These are phyloP conservation scores for Hyphopichia burtonii DNA, from an alignment of 1,139 yeast genomes.

Conservation along the genomic window DNA sequence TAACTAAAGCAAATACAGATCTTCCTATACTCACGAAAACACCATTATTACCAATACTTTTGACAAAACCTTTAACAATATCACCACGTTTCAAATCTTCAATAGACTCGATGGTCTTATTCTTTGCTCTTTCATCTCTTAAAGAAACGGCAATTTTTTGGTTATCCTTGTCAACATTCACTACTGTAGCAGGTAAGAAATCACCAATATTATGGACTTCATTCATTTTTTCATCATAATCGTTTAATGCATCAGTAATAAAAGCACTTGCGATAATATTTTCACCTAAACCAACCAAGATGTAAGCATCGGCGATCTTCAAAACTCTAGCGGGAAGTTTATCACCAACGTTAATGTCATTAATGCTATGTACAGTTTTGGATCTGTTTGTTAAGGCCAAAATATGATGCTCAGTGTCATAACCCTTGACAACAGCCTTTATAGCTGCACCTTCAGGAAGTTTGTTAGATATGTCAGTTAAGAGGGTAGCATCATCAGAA, in stretches of 20 bases:
- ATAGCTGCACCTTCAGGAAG: conserved; percentile 75
- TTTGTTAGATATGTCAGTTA: conserved; percentile 50
- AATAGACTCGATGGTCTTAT: conserved; percentile 48
- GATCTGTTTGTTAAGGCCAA: conserved; percentile 54
- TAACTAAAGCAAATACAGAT: conserved; percentile 73
- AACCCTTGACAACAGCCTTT: conserved; percentile 52
- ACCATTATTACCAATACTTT: conserved; percentile 75
- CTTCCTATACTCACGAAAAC: conserved; percentile 77
- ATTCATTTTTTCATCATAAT: conserved; percentile 56
- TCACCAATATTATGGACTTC: conserved; percentile 56
- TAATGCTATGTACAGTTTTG: conserved; percentile 35
- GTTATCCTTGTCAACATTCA: conserved; percentile 53
- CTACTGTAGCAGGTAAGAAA: conserved; percentile 60
- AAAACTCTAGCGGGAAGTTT: conserved; percentile 65
- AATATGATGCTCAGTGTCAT: conserved; percentile 53
- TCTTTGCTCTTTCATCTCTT: conserved; percentile 50
- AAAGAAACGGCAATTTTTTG: conserved; percentile 65
- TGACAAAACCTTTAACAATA: conserved; percentile 75
- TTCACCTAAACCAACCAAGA: conserved; percentile 66
- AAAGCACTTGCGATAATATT: conserved; percentile 64
- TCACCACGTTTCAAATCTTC: conserved; percentile 69
- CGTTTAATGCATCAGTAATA: conserved; percentile 77
- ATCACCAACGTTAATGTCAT: conserved; percentile 58
- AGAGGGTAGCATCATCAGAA: conserved; percentile 51
- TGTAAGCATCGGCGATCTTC: conserved; percentile 59